These are phyloP conservation scores for Sungouiozyma ichnusensis DNA, from an alignment of 805 yeast species.

Conservation along the genomic window DNA sequence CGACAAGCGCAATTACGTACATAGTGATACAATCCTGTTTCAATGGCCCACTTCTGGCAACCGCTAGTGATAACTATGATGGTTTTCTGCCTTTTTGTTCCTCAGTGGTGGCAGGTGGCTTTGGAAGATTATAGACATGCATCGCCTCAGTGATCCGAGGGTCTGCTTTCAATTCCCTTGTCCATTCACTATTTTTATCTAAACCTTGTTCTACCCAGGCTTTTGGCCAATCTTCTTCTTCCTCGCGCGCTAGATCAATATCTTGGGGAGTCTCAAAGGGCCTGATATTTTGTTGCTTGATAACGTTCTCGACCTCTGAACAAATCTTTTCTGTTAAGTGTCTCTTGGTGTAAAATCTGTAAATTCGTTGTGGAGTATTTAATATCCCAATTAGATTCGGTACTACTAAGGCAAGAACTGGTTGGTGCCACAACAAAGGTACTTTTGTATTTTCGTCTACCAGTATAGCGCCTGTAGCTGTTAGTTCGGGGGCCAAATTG, in stretches of 20 bases:
- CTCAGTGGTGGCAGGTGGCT: not conserved
- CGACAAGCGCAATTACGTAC: no score
- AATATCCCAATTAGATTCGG: constrained; percentile 73
- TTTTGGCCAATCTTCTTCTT: constrained; percentile 80
- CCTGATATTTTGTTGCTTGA: constrained; percentile 38
- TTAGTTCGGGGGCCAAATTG: constrained; percentile 51
- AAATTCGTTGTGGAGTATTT: constrained; percentile 65
- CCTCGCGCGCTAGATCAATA: constrained; percentile 36
- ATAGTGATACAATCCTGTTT: no score
- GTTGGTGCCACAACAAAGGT: constrained; percentile 63
- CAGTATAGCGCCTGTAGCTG: constrained; percentile 20
- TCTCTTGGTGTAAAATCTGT: constrained; percentile 68
- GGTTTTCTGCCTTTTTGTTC: no score
- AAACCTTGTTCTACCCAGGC: constrained; percentile 73
- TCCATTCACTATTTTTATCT: constrained; percentile 80
- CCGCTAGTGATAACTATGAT: no score
- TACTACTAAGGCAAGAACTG: constrained; percentile 63
- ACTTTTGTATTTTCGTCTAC: constrained; percentile 27
- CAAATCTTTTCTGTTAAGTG: constrained; percentile 59
- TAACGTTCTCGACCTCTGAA: constrained; percentile 42
- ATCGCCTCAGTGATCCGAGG: constrained; percentile 37
- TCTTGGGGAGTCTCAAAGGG: constrained; percentile 38
- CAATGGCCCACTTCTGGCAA: no score
- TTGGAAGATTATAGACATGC: not conserved
- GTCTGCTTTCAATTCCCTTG: constrained; percentile 61